Percentiles rank a stretch among this genome's conserved stretches.
phyloP scores from a whole-genome alignment of 2,329 filamentous ascomycete species.

The Talaromyces marneffei region DNA sequence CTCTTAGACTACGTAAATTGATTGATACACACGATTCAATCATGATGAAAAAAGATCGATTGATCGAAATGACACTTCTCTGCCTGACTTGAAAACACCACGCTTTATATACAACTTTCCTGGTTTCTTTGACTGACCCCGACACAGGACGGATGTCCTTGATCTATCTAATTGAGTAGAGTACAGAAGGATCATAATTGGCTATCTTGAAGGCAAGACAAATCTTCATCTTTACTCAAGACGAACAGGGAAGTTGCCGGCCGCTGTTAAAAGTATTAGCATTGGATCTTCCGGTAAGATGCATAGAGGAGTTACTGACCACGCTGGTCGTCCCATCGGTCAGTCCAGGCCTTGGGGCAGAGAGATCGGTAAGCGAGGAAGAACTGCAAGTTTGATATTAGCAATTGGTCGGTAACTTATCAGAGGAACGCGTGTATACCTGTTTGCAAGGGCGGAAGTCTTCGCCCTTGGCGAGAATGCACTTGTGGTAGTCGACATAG shows the following conservation, averaged over 20 bases:
- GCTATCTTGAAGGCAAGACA: conserved; percentile 20
- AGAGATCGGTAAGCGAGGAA: conserved; percentile 93
- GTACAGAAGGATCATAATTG: conserved; percentile 31
- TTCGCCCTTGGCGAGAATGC: conserved; percentile 96
- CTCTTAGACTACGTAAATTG: background rate
- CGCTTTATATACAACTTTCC: conserved; percentile 30
- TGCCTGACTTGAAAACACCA: conserved; percentile 11
- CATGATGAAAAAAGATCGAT: background rate
- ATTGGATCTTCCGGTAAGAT: background rate
- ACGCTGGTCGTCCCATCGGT: conserved; percentile 96
- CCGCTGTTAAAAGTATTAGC: conserved; percentile 34
- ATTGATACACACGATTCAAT: too few relatives aligned
- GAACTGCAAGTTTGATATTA: conserved; percentile 57
- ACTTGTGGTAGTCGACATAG: conserved; percentile 99
- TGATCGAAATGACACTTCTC: conserved; percentile 1
- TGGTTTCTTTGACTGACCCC: conserved; percentile 17
- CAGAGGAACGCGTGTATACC: conserved; percentile 47
- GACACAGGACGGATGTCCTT: conserved; percentile 22
- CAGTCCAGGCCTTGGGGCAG: conserved; percentile 90
- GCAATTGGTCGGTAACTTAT: background rate
- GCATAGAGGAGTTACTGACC: conserved; percentile 55
- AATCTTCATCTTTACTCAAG: conserved; percentile 34
- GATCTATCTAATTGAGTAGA: conserved; percentile 28
- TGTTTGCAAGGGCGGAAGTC: conserved; percentile 96
- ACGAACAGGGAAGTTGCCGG: conserved; percentile 51